Base-by-base conservation (phyloP, 306 rosid genomes). In the Mimosa bimucronata region DNA sequence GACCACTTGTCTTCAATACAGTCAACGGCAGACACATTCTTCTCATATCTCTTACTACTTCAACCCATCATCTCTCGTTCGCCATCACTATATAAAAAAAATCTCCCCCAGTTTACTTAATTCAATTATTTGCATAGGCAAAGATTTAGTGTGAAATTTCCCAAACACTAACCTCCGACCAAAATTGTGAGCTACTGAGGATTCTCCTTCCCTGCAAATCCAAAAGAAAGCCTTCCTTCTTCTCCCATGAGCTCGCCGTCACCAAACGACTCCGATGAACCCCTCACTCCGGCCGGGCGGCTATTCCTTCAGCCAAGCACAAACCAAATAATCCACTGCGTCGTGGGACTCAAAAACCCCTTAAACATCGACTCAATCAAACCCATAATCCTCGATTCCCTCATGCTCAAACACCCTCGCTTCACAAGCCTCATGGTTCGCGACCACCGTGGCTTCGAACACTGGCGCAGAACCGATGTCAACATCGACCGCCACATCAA, bases 271-370 rank as follows among this genome's bases (percentile, higher is more conserved):
- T 44, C 41, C 37, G 95, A 90, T 26, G 90, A 92, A 76, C 92
- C 97, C 0, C 75, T 94, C 0, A 89, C 97, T 0, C 97, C 98
- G 9, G 87, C 90, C 28, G 98, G 97, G 14, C 80, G 97, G 42
- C 86, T 94, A 26, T 92, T 92, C 79, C 77, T 88, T n/a, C 93
- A 88, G 14, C 88, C 90, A 1, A 77, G 85, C 48, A 85, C 82
- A 78, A 88, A 82, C 72, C 98, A 92, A 71, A 61, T 88, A n/a
- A 84, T 94, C 60, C 83, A 92, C 85, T 88, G 93, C 64, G 87
- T 77, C 1, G 1, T 94, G 9, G 98, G 98, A n/a, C 1, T 91
- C 6, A 83, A 81, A 48, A 86, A 89, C 38, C 85, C 88, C 0
- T 37, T 88, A 9, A 88, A 94, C 60, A 6, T 78, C 0, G 91